These are phyloP conservation scores for Pythium volutum DNA, from an alignment of 352 stramenopile species.

Conservation along the genomic window DNA sequence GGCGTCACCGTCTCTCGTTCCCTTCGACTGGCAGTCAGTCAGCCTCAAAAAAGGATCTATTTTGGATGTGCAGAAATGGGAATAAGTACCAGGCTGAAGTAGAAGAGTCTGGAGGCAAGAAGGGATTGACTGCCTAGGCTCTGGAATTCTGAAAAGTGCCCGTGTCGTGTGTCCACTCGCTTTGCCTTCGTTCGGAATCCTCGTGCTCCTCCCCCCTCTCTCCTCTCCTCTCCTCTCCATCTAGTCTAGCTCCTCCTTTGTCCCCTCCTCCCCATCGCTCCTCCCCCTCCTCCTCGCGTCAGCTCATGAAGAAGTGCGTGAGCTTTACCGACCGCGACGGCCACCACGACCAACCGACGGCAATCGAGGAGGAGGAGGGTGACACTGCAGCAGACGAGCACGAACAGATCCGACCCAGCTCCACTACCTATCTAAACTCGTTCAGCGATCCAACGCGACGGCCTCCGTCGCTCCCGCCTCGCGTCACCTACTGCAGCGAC, in stretches of 20 bases:
- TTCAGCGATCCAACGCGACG: slow-evolving; percentile 7
- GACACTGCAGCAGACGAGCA: slow-evolving; percentile 1
- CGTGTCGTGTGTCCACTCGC: no score
- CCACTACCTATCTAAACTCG: slow-evolving; percentile 4
- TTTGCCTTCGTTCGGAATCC: no score
- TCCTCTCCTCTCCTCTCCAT: no score
- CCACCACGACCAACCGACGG: background rate
- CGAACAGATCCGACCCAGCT: background rate
- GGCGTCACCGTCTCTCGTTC: no score
- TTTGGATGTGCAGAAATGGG: no score
- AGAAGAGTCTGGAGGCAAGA: no score
- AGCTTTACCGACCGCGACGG: slow-evolving; percentile 19
- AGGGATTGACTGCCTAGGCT: no score
- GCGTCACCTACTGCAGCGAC: slow-evolving; percentile 10
- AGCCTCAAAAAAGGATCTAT: no score
- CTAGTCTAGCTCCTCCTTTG: no score
- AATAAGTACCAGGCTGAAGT: no score
- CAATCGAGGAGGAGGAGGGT: background rate
- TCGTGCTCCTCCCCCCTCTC: no score
- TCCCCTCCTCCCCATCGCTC: background rate
- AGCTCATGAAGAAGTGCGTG: slow-evolving; percentile 18
- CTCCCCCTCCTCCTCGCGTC: background rate
- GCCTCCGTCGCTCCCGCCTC: slow-evolving; percentile 14
- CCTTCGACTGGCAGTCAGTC: background rate
- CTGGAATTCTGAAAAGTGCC: no score